Conservation (phyloP, 2,329 filamentous ascomycete genomes). For the Phaeosphaeriaceae sp. region DNA sequence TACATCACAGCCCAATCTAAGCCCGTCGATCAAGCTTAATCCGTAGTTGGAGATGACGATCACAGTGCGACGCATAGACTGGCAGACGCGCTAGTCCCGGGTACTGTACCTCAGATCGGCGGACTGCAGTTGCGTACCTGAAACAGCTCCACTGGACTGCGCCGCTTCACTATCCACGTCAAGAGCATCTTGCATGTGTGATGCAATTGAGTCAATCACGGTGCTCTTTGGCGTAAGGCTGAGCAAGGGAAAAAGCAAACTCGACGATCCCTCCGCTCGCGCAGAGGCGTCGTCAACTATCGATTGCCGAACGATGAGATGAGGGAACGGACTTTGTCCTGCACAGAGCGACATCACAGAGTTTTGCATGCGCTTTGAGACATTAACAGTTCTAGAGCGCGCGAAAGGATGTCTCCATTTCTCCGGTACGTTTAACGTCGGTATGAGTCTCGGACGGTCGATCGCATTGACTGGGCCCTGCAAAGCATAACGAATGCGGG, state of each 20-base stretch:
- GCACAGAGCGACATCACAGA: neutral
- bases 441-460: neutral
- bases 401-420: neutral
- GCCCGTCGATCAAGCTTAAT: constrained; percentile 5
- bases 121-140: constrained; percentile 1
- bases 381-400: neutral
- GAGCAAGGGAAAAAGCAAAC: neutral
- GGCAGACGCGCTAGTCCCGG: neutral
- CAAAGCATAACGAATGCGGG: neutral
- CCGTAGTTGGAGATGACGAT: constrained; percentile 3
- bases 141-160: neutral
- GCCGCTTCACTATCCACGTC: neutral
- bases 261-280: neutral
- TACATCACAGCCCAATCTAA: constrained; percentile 6
- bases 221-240: neutral
- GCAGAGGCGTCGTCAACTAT: neutral
- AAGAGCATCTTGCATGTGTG: neutral
- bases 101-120: neutral
- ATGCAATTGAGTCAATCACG: neutral
- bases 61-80: neutral
- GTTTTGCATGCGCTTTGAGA: neutral
- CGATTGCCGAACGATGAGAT: neutral
- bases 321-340: neutral
- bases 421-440: neutral
- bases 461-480: neutral